Conservation (phyloP, 306 rosid genomes). For the Styphnolobium japonicum region DNA sequence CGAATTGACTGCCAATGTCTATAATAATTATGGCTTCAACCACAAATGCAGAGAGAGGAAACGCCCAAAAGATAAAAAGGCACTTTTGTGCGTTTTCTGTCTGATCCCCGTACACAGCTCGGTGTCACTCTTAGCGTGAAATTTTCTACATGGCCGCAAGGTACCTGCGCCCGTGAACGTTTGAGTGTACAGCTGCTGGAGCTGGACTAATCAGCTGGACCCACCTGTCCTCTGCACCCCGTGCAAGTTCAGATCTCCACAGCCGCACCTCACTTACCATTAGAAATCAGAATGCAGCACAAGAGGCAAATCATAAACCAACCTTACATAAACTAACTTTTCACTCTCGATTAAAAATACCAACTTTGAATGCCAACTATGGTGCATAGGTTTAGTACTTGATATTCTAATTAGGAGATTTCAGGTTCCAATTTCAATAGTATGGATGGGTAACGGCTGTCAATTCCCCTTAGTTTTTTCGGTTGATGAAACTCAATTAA, state of each 20-base stretch:
- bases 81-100: not conserved
- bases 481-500: no score
- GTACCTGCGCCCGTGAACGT: conserved; percentile 3
- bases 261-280: not conserved
- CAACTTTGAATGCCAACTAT: not conserved
- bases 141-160: not conserved
- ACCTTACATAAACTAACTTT: no score
- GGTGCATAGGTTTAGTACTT: not conserved
- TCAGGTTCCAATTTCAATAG: not conserved
- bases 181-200: not conserved
- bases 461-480: not conserved
- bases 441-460: not conserved
- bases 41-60: no score
- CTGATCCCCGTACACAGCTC: not conserved
- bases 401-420: no score
- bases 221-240: conserved; percentile 4
- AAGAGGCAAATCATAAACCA: not conserved
- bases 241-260: not conserved
- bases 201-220: not conserved
- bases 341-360: no score
- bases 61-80: conserved; percentile 4
- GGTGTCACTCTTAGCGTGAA: not conserved
- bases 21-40: no score
- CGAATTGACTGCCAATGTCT: no score
- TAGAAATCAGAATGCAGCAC: not conserved